Evolutionary conservation across 208 protist species (phyloP), one percentile per base, ranked within the genome.

Genomic region (Trypanosoma platydactyli): DNA sequence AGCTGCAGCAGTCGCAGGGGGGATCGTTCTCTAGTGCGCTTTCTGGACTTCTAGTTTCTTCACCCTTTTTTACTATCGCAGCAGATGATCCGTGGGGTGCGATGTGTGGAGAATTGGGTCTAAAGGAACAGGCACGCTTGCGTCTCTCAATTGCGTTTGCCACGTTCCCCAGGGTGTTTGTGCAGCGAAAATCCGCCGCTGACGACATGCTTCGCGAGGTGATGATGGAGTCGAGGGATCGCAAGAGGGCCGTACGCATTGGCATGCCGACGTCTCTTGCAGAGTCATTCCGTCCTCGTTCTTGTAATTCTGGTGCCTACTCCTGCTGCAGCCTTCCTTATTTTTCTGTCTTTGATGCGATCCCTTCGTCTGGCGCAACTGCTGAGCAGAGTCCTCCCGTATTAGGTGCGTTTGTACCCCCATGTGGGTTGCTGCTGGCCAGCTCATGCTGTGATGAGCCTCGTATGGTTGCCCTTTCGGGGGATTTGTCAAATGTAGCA

Each of bases 401-500:
- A 5, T 60, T 74, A n/a, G 68, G 68, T 7, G 40, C 54, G 13
- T 68, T 74, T 62, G 2, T 66, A 1, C 12, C 68, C 1, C 68
- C 68, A 15, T 67, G 41, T 57, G 59, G 50, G 3, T 12, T 74
- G 27, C 35, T 74, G 52, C 38, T 74, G 15, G 52, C 61, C 7
- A 68, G 44, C 30, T 44, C 61, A 35, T 49, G n/a, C 41, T 64
- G 68, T 22, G 35, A 57, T 20, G 68, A 74, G 25, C 3, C 68
- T 1, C 50, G 42, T n/a, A 40, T 40, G 27, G 20, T 73, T 5
- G 29, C 12, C 42, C 33, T 74, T 33, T 4, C 54, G 13, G 72
- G 68, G 42, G 72, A 78, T 62, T 57, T 78, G 44, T 58, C 72
- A 6, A 65, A 71, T 44, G 41, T 78, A 15, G 72, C 59, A 9